Evolutionary conservation across 78 protist genomes (phyloP), one percentile per base, ranked within the genome.

Genomic region (Bigelowiella natans): DNA sequence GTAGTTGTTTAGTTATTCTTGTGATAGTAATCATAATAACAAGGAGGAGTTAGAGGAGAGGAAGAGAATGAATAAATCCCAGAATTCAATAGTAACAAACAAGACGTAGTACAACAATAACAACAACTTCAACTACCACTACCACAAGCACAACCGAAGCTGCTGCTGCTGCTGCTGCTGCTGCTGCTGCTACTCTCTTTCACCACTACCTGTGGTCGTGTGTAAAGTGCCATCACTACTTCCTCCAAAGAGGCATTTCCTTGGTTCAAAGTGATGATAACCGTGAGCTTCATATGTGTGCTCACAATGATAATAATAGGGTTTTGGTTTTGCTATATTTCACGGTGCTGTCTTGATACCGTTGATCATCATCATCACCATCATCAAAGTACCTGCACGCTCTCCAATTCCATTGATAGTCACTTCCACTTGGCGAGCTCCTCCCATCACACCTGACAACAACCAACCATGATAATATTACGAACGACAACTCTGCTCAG

Each of bases 371-470:
- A n/a, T n/a, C n/a, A n/a, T n/a, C n/a, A n/a, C n/a, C n/a, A n/a
- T n/a, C 73, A 18, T 51, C 18, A 18, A 18, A 18, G 7, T 93
- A 82, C 95, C 95, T 1, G 95, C 95, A 1, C 95, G 85, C 92
- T 93, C 95, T 28, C 95, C 95, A 18, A 93, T 91, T 1, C 93
- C 93, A 51, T 93, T 93, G 64, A 93, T 90, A 2, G 95, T 93
- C 40, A 93, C 95, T 38, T 93, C 91, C 1, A 90, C 92, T 90
- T 93, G 94, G 1, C 92, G 73, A 26, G 73, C 73, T 26, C 73
- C 73, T 51, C 73, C 73, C 7, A 51, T 51, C 73, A 51, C 73
- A 7, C 73, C 73, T 51, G 73, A 7, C 7, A 18, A 51, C n/a
- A n/a, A n/a, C n/a, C n/a, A n/a, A n/a, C n/a, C n/a, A n/a, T n/a